Evolutionary conservation across 2,329 filamentous ascomycete genomes (phyloP), one percentile per base, ranked within the genome.

Genomic region (Xylaria sp.): DNA sequence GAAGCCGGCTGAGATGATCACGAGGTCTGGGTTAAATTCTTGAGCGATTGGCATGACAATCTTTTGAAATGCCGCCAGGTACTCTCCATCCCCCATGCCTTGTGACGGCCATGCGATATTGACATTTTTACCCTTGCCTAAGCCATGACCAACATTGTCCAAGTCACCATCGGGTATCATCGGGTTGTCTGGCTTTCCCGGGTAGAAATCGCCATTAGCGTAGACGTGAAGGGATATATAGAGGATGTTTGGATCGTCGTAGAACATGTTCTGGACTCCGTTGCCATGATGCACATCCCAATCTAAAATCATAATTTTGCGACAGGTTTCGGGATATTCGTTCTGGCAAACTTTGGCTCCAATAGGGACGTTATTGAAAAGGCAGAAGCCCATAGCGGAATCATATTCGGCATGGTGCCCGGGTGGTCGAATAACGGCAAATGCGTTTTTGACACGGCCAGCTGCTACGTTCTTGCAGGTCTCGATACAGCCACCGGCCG

Each of bases 281-380:
- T 99, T 99, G 62, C 96, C 92, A 72, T 90, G 88, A 67, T 90
- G 88, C 13, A 90, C 91, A 76, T 90, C 92, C 92, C 96, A 99
- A 77, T 99, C 96, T 7, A 99, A 83, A 71, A 99, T 96, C 62
- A 99, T 80, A 22, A 99, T 88, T 79, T 97, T 98, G 63, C 93
- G 89, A 76, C 95, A 97, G 9, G 82, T 82, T 3, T 95, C 88
- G 1, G 92, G 92, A 72, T 92, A 96, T 66, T 94, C 89, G 60
- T 86, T 82, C 77, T 97, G 94, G 76, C 94, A 97, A 13, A 94
- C 92, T 66, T 89, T 91, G n/a, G 94, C 90, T 1, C 94, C 95
- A 65, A 99, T 92, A 22, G 93, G 94, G 2, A 98, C 96, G 75
- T 99, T 99, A 81, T 99, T 97, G 82, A 98, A 98, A 66, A 98